Base-by-base conservation (phyloP, 2,329 filamentous ascomycete genomes). In the Shiraia bambusicola region DNA sequence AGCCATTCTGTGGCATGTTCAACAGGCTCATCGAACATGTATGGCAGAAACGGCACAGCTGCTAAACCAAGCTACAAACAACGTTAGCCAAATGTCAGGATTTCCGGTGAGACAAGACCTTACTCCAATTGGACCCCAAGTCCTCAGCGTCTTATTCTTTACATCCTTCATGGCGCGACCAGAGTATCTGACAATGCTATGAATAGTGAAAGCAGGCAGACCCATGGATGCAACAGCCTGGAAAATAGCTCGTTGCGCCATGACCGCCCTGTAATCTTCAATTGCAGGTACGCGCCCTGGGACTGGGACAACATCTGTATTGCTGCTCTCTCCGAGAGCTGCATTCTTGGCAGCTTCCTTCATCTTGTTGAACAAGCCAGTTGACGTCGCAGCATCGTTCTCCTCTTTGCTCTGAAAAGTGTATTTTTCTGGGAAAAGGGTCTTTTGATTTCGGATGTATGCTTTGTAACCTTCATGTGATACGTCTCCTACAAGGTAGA, bases 401-500 rank as follows among this genome's bases (percentile, higher is more conserved):
- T 50, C 37, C 8, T 42, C 37, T 9, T 47, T 42, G 12, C 38
- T 37, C 2, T 47, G 33, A 4, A 44, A 42, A 2, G 50, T 33
- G 28, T 56, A 53, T 10, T 84, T 65, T 8, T 83, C 76, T 0
- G 89, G 88, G 55, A 91, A 80, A 15, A 90, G 70, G 1, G 82
- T 76, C 28, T 80, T 79, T 69, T 93, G 87, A 65, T 98, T 97
- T 42, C 87, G 82, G 68, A 87, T 80, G 67, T 96, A 97, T 6
- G 92, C 86, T 66, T 96, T 95, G 76, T 95, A 97, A 5, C 93
- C 92, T 69, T 98, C 93, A 64, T 96, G 85, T 25, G 80, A 78
- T 34, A 97, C 92, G 63, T 98, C 93, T 34, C 93, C 92, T 11
- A 90, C 70, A 15, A 98, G 80, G 63, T 98, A 98, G 9, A 87